Evolutionary conservation across 805 yeast species (phyloP).

Genomic region (Teunomyces funiuensis): DNA sequence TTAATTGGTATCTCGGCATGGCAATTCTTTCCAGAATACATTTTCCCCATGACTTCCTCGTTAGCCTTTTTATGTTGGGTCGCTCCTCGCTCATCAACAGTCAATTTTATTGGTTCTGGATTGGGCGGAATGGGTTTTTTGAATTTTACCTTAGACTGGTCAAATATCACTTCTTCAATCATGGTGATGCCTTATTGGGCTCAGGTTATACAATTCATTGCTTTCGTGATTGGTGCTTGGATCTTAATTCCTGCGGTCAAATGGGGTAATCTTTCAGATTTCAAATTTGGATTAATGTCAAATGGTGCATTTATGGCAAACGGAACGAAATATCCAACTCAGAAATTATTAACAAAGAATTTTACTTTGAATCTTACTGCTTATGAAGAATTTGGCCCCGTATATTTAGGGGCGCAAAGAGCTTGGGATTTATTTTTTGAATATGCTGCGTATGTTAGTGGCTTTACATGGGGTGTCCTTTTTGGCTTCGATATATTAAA

Average conservation of each 20-base stretch:
- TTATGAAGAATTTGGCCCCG: slow-evolving; percentile 20
- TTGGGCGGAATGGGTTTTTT: slow-evolving; percentile 27
- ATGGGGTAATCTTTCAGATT: slow-evolving; percentile 19
- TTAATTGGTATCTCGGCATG: slow-evolving; percentile 15
- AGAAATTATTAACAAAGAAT: slow-evolving; percentile 16
- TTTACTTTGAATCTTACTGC: slow-evolving; percentile 22
- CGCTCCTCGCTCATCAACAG: slow-evolving; percentile 18
- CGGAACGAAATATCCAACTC: slow-evolving; percentile 21
- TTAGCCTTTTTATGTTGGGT: slow-evolving; percentile 24
- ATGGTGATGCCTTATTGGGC: slow-evolving; percentile 27
- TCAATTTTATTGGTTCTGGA: slow-evolving; percentile 26
- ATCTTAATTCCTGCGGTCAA: slow-evolving; percentile 25
- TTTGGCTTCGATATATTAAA: slow-evolving; percentile 17
- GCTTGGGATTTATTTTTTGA: slow-evolving; percentile 28
- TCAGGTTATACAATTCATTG: slow-evolving; percentile 23
- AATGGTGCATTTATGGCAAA: slow-evolving; percentile 19
- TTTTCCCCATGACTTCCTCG: slow-evolving; percentile 25
- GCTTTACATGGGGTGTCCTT: slow-evolving; percentile 22
- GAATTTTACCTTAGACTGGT: slow-evolving; percentile 26
- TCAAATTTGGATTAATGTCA: slow-evolving; percentile 24
- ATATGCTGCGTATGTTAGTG: slow-evolving; percentile 24
- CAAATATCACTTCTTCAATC: slow-evolving; percentile 24
- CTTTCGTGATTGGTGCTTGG: slow-evolving; percentile 24
- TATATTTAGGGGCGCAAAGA: slow-evolving; percentile 24
- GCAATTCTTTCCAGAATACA: slow-evolving; percentile 25